Conservation (phyloP, 2,329 filamentous ascomycete species). For the Teratosphaeria nubilosa region DNA sequence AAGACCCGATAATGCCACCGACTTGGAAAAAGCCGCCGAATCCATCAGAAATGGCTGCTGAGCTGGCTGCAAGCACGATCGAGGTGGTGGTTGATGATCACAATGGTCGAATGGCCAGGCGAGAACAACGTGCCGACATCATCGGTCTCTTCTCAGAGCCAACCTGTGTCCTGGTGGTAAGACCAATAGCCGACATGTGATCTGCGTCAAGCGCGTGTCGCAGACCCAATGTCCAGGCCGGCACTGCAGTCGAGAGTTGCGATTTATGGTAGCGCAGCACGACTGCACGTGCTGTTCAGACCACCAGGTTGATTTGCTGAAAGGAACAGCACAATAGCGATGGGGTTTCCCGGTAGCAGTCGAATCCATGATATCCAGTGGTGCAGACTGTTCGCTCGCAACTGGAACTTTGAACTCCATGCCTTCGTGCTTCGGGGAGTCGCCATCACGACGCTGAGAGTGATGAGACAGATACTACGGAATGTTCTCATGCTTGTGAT, state of each 20-base stretch:
- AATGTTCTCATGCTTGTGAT: background rate
- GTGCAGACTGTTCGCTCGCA: constrained; percentile 32
- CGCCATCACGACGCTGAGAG: background rate
- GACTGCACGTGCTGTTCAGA: constrained; percentile 49
- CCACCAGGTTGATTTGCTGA: constrained; percentile 44
- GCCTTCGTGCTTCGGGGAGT: background rate
- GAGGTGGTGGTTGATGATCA: constrained; percentile 83
- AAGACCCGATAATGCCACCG: constrained; percentile 82
- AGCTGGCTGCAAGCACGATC: constrained; percentile 82
- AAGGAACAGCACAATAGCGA: constrained; percentile 47
- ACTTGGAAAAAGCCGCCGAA: constrained; percentile 73
- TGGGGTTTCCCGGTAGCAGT: constrained; percentile 45
- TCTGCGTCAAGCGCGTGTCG: constrained; percentile 97
- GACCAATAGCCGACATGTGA: constrained; percentile 83
- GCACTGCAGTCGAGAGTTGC: constrained; percentile 68
- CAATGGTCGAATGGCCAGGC: constrained; percentile 86
- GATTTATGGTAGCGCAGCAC: constrained; percentile 39
- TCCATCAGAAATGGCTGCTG: constrained; percentile 66
- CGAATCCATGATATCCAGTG: constrained; percentile 44
- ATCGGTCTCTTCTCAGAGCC: constrained; percentile 77
- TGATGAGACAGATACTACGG: background rate
- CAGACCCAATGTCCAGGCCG: constrained; percentile 80
- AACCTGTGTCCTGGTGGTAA: constrained; percentile 84
- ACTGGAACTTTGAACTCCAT: constrained; percentile 7
- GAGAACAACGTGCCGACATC: constrained; percentile 90